Conservation (phyloP, 1,284 basidiomycete genomes). For the Ceratobasidium sp. region DNA sequence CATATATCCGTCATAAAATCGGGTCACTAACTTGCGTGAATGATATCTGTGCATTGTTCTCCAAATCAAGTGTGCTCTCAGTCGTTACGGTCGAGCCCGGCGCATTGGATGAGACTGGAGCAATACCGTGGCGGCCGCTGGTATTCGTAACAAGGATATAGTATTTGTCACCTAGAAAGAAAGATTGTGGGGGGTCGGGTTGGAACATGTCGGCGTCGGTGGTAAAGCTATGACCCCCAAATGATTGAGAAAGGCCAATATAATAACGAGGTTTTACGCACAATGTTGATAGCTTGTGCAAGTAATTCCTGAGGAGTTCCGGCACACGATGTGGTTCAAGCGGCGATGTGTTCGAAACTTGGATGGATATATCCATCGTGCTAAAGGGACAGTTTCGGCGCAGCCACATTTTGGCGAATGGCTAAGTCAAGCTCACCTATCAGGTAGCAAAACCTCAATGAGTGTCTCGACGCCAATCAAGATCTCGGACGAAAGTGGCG, state of each 20-base stretch:
- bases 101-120: not conserved
- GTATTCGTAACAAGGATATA: slow-evolving; percentile 36
- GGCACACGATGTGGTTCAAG: slow-evolving; percentile 4
- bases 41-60: slow-evolving; percentile 9
- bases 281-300: slow-evolving; percentile 25
- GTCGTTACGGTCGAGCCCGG: slow-evolving; percentile 1
- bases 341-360: not conserved
- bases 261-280: not conserved
- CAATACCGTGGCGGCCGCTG: slow-evolving; percentile 3
- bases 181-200: slow-evolving; percentile 31
- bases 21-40: slow-evolving; percentile 20
- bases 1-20: not conserved
- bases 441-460: slow-evolving; percentile 30
- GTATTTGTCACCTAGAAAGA: slow-evolving; percentile 11
- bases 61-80: slow-evolving; percentile 24
- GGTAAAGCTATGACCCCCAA: slow-evolving; percentile 13
- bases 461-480: slow-evolving; percentile 3
- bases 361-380: slow-evolving; percentile 25
- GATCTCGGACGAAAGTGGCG: slow-evolving; percentile 20
- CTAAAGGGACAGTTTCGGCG: not conserved
- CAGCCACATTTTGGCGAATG: not conserved
- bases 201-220: slow-evolving; percentile 37
- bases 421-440: slow-evolving; percentile 21
- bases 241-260: not conserved
- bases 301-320: slow-evolving; percentile 19